Base-by-base conservation (phyloP, 1,139 yeast genomes). In the Cylindricascospora bacillispora region DNA sequence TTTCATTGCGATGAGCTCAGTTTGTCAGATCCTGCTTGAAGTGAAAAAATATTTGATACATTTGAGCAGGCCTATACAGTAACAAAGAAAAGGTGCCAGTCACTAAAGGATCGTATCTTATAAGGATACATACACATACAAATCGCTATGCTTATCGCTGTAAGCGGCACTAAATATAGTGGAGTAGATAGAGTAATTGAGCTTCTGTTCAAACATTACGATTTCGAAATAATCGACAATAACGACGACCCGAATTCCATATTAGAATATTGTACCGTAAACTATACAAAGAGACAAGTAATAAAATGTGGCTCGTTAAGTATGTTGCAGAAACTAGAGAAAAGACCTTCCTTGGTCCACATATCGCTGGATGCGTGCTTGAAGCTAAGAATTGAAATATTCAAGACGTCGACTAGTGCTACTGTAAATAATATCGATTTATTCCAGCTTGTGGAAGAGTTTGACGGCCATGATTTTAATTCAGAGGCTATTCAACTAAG, bases 271-370 rank as follows among this genome's bases (percentile, higher is more conserved):
- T 86, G 73, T 13, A 86, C 97, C 0, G 50, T 57, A 17, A 63
- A 73, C 38, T 89, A 95, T 92, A 59, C 63, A 21, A 58, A 64
- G 10, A 59, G 77, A 42, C 75, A 62, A 47, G 93, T 83, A 4
- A 51, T 80, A 5, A 54, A 68, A 1, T 71, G 72, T 36, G 53
- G 58, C 9, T 59, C 60, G 15, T 40, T 65, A 4, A 53, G 52
- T 1, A 57, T 66, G 32, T 60, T 81, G 21, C 63, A 65, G 1
- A 57, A 56, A 12, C 57, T 85, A 5, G 60, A 67, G 27, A 76
- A 78, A 40, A 60, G 95, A 35, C 97, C 98, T 0, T 89, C 83
- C 50, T 83, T 86, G 47, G 63, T 85, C 18, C 93, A 85, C 44
- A 50, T 89, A 3, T 67, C 83, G 6, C 63, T 85, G 2, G 94